Conservation (phyloP, 805 yeast species). For the Ogataea methylovora region DNA sequence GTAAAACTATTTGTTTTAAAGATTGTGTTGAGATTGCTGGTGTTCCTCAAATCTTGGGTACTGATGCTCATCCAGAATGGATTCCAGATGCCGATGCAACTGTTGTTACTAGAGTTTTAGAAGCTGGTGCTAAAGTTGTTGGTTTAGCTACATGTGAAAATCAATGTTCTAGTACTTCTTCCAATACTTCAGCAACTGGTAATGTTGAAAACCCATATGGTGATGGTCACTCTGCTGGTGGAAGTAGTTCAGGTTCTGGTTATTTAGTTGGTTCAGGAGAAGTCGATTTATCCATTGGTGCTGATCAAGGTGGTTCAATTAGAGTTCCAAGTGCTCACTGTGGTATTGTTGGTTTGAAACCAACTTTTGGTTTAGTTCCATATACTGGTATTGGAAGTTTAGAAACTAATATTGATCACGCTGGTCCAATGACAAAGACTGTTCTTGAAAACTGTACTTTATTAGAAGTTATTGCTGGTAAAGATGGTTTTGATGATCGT, state of each 20-base stretch:
- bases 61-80: slow-evolving; percentile 25
- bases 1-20: slow-evolving; percentile 24
- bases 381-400: slow-evolving; percentile 29
- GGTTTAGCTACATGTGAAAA: slow-evolving; percentile 31
- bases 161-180: slow-evolving; percentile 19
- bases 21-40: slow-evolving; percentile 28
- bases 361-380: slow-evolving; percentile 37
- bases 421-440: slow-evolving; percentile 31
- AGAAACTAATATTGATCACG: slow-evolving; percentile 28
- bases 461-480: slow-evolving; percentile 28
- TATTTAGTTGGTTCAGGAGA: slow-evolving; percentile 36
- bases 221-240: slow-evolving; percentile 28
- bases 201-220: slow-evolving; percentile 36
- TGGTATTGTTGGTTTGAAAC: slow-evolving; percentile 34
- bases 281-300: slow-evolving; percentile 31
- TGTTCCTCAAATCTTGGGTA: slow-evolving; percentile 29
- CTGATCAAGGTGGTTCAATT: slow-evolving; percentile 39
- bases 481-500: slow-evolving; percentile 28
- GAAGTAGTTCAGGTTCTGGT: slow-evolving; percentile 43
- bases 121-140: slow-evolving; percentile 26
- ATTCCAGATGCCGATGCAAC: slow-evolving; percentile 29
- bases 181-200: slow-evolving; percentile 32
- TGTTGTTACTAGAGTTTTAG: slow-evolving; percentile 25
- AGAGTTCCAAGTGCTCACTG: slow-evolving; percentile 36
- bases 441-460: slow-evolving; percentile 26